These are phyloP conservation scores for Auricularia auricula-judae DNA, from an alignment of 768 basidiomycete species.

Conservation along the genomic window DNA sequence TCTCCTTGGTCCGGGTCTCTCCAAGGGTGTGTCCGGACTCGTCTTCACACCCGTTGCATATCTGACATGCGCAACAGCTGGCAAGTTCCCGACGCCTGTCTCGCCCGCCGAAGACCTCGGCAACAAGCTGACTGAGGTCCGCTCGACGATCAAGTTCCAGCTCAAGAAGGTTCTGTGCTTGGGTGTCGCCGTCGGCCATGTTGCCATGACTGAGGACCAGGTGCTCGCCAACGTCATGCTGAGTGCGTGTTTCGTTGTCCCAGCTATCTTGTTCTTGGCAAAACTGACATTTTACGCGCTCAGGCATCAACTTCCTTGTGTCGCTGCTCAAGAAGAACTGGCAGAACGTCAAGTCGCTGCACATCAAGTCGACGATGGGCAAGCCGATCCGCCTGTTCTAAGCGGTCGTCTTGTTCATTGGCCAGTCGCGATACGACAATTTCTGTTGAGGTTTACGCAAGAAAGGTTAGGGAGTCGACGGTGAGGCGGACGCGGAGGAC, in stretches of 20 bases:
- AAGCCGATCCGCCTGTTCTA: conserved; percentile 93
- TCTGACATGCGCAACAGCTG: conserved; percentile 41
- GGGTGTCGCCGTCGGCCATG: conserved; percentile 96
- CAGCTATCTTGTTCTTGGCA: neutral
- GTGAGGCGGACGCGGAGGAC: conserved; percentile 15
- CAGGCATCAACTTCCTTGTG: conserved; percentile 99
- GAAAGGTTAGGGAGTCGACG: conserved; percentile 10
- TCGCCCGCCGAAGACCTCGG: conserved; percentile 81
- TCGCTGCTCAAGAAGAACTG: conserved; percentile 99
- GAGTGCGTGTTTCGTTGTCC: conserved; percentile 36
- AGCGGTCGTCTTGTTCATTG: conserved; percentile 12
- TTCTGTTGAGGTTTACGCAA: neutral
- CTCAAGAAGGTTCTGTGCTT: conserved; percentile 98
- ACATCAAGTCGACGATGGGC: conserved; percentile 99
- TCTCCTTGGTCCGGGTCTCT: conserved; percentile 98
- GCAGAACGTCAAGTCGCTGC: conserved; percentile 98
- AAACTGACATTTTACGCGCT: neutral
- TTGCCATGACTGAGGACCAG: conserved; percentile 96
- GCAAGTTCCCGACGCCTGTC: conserved; percentile 98
- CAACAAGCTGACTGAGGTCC: conserved; percentile 89
- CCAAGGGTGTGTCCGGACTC: conserved; percentile 64
- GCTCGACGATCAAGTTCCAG: conserved; percentile 99
- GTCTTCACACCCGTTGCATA: neutral
- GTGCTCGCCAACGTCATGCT: conserved; percentile 97
- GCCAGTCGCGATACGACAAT: conserved; percentile 11